A percentile compares a stretch with the other conserved stretches of the same genome.
phyloP scores from a whole-genome alignment of 2,329 filamentous ascomycete species.

The Exophiala mesophila region DNA sequence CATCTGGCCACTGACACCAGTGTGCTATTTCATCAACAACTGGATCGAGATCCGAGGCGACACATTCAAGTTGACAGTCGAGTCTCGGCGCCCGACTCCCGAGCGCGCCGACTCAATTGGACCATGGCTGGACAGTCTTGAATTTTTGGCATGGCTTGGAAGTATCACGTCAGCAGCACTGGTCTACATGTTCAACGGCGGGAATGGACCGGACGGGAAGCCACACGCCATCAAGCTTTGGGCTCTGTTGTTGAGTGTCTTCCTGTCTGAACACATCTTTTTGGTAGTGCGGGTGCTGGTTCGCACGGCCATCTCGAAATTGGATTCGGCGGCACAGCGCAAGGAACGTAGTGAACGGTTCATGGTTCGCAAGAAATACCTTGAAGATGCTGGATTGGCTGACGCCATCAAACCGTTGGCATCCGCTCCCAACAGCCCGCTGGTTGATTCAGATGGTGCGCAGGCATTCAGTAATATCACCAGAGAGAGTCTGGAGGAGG shows the following conservation, averaged over 20 bases:
- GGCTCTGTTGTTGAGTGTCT: constrained; percentile 74
- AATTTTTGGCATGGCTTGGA: constrained; percentile 90
- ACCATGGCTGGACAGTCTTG: constrained; percentile 79
- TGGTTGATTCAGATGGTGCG: constrained; percentile 52
- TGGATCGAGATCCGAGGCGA: constrained; percentile 93
- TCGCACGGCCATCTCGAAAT: constrained; percentile 65
- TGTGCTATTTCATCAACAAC: constrained; percentile 89
- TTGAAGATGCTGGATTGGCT: constrained; percentile 60
- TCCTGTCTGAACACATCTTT: constrained; percentile 86
- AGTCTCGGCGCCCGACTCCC: constrained; percentile 83
- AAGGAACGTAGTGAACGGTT: constrained; percentile 80
- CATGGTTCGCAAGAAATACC: constrained; percentile 69
- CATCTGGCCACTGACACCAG: constrained; percentile 86
- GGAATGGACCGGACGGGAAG: constrained; percentile 60
- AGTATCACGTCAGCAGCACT: constrained; percentile 82
- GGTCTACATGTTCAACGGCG: constrained; percentile 78
- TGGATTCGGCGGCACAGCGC: constrained; percentile 81
- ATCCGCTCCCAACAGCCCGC: constrained; percentile 60
- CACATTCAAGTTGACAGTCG: constrained; percentile 86
- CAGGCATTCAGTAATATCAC: constrained; percentile 29
- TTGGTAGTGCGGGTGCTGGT: constrained; percentile 71
- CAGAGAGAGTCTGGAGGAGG: constrained; percentile 38
- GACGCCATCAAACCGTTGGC: constrained; percentile 45
- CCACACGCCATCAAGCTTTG: constrained; percentile 70
- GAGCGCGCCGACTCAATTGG: constrained; percentile 91